Conservation (phyloP, 2,329 filamentous ascomycete species). For the Calonectria henricotiae region DNA sequence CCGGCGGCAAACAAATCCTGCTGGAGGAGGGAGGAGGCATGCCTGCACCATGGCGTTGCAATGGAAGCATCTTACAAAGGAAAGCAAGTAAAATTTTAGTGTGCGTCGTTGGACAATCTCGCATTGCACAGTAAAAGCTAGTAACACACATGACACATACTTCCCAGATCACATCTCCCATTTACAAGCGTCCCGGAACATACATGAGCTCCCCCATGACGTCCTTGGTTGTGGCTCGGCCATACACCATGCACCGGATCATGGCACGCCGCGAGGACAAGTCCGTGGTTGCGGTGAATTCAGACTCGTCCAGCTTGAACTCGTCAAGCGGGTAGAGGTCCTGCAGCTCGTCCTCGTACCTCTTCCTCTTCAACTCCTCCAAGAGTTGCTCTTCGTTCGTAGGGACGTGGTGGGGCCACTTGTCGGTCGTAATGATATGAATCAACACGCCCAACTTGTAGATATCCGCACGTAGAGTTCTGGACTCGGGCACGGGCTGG, state of each 20-base stretch:
- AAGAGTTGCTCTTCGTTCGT: neutral
- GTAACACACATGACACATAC: neutral
- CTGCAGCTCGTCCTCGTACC: constrained; percentile 1
- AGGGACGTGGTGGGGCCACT: constrained; percentile 6
- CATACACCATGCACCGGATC: constrained; percentile 6
- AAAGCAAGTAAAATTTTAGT: neutral
- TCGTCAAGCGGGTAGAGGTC: constrained; percentile 6
- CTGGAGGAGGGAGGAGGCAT: neutral
- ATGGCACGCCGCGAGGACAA: constrained; percentile 2
- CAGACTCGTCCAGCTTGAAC: constrained; percentile 2
- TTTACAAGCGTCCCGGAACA: neutral
- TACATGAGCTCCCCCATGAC: neutral
- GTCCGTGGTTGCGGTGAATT: neutral
- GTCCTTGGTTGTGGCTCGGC: neutral
- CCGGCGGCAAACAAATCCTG: neutral
- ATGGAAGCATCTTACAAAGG: neutral
- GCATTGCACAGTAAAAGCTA: constrained; percentile 5
- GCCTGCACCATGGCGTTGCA: neutral
- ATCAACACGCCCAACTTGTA: constrained; percentile 6
- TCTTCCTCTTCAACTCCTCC: neutral
- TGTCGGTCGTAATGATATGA: constrained; percentile 5
- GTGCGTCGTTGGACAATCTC: neutral
- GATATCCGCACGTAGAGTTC: neutral
- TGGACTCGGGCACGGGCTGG: neutral
- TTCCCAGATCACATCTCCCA: neutral